Base-by-base conservation (phyloP, 75 land plant genomes). In the Pinus albicaulis region DNA sequence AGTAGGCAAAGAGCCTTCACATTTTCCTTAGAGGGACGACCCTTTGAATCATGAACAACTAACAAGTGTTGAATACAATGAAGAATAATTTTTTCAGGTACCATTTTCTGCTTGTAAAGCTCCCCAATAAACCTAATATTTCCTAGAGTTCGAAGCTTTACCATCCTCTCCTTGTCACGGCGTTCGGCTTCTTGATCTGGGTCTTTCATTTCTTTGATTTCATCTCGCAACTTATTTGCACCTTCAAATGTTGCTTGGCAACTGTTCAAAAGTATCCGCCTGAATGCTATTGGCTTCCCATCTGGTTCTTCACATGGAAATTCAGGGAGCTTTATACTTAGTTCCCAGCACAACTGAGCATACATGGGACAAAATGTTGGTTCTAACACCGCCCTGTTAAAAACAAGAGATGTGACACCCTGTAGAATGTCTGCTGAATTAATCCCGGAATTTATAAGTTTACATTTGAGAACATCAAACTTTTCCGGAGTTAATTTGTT, bases 401-500 rank as follows among this genome's bases (percentile, higher is more conserved):
- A n/a, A n/a, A n/a, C n/a, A n/a, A n/a, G n/a, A n/a, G n/a, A n/a
- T n/a, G n/a, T n/a, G n/a, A n/a, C n/a, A n/a, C n/a, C 5, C 90
- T 87, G 86, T 71, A 96, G 72, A 73, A 89, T 92, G 22, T 96
- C 99, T 19, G 91, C 80, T 23, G 92, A 78, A 70, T 80, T 83
- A 41, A 96, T 93, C 24, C 97, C 98, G 26, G 92, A 73, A 73
- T 93, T 89, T 74, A 93, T 76, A 36, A 96, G 76, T 76, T 93
- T 92, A 16, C 85, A 90, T 66, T 87, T 86, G 57, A 96, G 90
- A 56, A 90, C 60, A 76, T 89, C 97, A 82, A 81, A 94, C 83
- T 96, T 94, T 77, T 94, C 95, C 7, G 99, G 97, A 14, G 97
- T 92, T 79, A 95, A 79, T 82, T 95, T 93, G 87, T 93, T 95